phyloP scores from a whole-genome alignment of 1,284 basidiomycete genomes.

The Vanrija humicola region DNA sequence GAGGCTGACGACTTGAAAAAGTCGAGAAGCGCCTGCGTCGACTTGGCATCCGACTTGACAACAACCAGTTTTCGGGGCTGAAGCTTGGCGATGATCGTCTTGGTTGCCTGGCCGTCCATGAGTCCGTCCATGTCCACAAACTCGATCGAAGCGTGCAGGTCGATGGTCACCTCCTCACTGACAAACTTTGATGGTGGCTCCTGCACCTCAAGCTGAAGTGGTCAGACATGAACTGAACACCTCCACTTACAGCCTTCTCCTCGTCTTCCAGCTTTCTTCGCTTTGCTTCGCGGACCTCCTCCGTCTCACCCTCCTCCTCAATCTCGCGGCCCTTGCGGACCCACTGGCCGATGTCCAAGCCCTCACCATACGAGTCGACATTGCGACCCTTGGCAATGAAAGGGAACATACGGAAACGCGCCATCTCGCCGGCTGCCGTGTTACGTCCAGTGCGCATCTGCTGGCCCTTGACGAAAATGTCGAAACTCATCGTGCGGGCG shows the following conservation, averaged over 20 bases:
- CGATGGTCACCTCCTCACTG: slow-evolving; percentile 66
- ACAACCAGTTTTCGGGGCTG: slow-evolving; percentile 93
- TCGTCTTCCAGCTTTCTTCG: slow-evolving; percentile 69
- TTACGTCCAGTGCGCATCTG: slow-evolving; percentile 65
- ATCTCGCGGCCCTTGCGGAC: slow-evolving; percentile 79
- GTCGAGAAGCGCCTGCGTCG: slow-evolving; percentile 68
- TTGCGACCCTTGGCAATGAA: slow-evolving; percentile 87
- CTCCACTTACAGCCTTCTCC: slow-evolving; percentile 62
- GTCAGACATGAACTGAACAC: background rate
- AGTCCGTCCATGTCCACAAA: slow-evolving; percentile 95
- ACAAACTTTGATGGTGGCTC: slow-evolving; percentile 93
- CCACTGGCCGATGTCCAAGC: slow-evolving; percentile 91
- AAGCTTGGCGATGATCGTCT: slow-evolving; percentile 93
- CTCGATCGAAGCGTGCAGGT: slow-evolving; percentile 76
- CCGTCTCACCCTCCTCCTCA: slow-evolving; percentile 78
- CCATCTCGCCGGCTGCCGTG: slow-evolving; percentile 28
- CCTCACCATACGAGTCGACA: slow-evolving; percentile 95
- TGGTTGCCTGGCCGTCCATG: slow-evolving; percentile 93
- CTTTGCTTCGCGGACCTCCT: slow-evolving; percentile 71
- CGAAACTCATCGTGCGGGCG: slow-evolving; percentile 64
- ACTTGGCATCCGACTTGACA: slow-evolving; percentile 67
- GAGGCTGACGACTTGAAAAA: slow-evolving; percentile 75
- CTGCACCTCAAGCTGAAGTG: slow-evolving; percentile 60
- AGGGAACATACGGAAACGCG: slow-evolving; percentile 92
- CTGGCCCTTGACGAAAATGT: slow-evolving; percentile 95